A percentile compares a stretch with the other conserved stretches of the same genome.
Evolutionary conservation across 768 basidiomycete genomes (phyloP).

Genomic region (Auricularia cornea): DNA sequence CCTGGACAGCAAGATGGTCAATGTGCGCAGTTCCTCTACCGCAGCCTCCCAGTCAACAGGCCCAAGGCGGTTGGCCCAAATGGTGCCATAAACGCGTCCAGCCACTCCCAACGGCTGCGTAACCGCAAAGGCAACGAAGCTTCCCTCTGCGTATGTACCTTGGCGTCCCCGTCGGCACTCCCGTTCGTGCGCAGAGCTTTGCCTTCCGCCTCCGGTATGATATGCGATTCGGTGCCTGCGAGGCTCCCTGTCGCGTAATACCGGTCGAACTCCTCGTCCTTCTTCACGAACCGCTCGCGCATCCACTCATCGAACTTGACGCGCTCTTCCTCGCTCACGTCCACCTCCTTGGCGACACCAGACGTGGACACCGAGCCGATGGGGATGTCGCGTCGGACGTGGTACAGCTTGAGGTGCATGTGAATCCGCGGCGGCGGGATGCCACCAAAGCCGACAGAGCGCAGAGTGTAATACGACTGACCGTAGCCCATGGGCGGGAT

Average conservation of each 20-base stretch:
- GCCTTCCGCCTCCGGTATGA: background rate
- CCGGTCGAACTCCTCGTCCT: slow-evolving; percentile 68
- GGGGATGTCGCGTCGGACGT: slow-evolving; percentile 58
- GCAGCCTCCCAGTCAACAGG: slow-evolving; percentile 37
- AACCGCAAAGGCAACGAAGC: slow-evolving; percentile 48
- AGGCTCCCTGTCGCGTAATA: slow-evolving; percentile 52
- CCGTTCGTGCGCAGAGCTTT: background rate
- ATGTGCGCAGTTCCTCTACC: background rate
- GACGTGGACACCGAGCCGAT: slow-evolving; percentile 49
- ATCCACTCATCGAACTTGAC: slow-evolving; percentile 77
- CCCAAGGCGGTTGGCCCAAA: slow-evolving; percentile 39
- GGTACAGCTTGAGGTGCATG: slow-evolving; percentile 76
- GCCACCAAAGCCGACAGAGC: slow-evolving; percentile 76
- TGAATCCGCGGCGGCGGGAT: slow-evolving; percentile 79
- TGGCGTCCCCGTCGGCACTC: background rate
- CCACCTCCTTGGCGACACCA: slow-evolving; percentile 26
- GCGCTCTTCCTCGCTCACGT: slow-evolving; percentile 52
- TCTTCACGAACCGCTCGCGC: slow-evolving; percentile 69
- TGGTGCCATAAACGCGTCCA: slow-evolving; percentile 68
- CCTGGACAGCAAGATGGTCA: background rate
- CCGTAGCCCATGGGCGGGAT: slow-evolving; percentile 74
- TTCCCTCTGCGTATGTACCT: background rate
- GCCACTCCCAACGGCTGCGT: slow-evolving; percentile 43
- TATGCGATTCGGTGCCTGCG: slow-evolving; percentile 9
- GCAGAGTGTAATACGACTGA: slow-evolving; percentile 81